Percentiles rank a stretch among this genome's conserved stretches.
Conservation (phyloP, 2,329 filamentous ascomycete species). For the Elsinoe fawcettii region DNA sequence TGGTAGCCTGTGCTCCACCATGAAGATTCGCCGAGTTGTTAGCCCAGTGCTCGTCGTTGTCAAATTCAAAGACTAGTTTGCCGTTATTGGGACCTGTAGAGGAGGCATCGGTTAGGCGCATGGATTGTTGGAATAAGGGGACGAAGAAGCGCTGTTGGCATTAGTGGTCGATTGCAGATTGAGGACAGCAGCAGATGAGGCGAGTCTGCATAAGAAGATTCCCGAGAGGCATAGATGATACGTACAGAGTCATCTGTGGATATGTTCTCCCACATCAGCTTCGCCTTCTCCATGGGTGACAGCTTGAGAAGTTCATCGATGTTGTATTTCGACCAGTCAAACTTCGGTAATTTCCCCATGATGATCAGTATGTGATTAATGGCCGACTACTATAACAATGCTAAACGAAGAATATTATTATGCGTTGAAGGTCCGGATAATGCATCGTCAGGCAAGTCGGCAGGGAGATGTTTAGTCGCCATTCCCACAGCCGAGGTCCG, state of each 20-base stretch:
- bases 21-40: slow-evolving; percentile 45
- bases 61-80: slow-evolving; percentile 36
- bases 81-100: background rate
- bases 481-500: background rate
- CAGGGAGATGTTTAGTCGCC: background rate
- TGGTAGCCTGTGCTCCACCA: slow-evolving; percentile 46
- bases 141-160: slow-evolving; percentile 10
- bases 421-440: too few relatives aligned
- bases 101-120: slow-evolving; percentile 8
- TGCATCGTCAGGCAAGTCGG: background rate
- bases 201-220: too few relatives aligned
- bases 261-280: slow-evolving; percentile 10
- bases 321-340: slow-evolving; percentile 12
- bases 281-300: slow-evolving; percentile 1
- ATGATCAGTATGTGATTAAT: background rate
- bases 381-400: too few relatives aligned
- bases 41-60: slow-evolving; percentile 37
- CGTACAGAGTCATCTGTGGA: slow-evolving; percentile 5
- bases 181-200: too few relatives aligned
- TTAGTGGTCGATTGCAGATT: background rate
- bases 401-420: too few relatives aligned
- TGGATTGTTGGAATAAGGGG: slow-evolving; percentile 2
- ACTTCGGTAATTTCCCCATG: slow-evolving; percentile 12
- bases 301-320: slow-evolving; percentile 3
- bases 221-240: background rate